Evolutionary conservation across 805 yeast genomes (phyloP).

Genomic region (Saccharomycopsis sp.): DNA sequence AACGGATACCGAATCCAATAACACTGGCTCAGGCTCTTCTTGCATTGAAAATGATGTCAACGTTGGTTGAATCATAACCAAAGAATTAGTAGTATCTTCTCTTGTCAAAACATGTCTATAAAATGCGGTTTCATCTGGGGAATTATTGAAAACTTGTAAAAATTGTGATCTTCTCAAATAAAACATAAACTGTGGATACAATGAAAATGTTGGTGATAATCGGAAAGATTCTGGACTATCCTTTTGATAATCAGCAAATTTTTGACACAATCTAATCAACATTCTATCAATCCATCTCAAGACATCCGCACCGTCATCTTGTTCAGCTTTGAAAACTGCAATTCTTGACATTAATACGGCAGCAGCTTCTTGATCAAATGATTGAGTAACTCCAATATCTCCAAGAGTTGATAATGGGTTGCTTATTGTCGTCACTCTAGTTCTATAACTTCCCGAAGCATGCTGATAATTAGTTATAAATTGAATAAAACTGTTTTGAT

Average conservation of each 20-base stretch:
- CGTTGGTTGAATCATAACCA: conserved; percentile 66
- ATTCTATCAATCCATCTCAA: conserved; percentile 43
- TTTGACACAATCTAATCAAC: conserved; percentile 39
- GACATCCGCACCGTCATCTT: conserved; percentile 34
- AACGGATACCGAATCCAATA: conserved; percentile 57
- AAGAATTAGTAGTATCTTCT: conserved; percentile 54
- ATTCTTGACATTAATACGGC: conserved; percentile 53
- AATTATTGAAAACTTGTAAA: conserved; percentile 57
- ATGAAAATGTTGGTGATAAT: conserved; percentile 41
- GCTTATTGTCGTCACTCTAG: conserved; percentile 55
- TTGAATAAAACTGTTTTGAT: conserved; percentile 39
- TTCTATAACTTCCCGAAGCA: conserved; percentile 46
- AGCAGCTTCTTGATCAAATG: conserved; percentile 67
- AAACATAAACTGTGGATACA: conserved; percentile 62
- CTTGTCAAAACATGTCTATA: conserved; percentile 54
- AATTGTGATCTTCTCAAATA: conserved; percentile 62
- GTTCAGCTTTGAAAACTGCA: conserved; percentile 37
- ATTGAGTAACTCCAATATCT: conserved; percentile 35
- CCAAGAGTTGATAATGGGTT: conserved; percentile 38
- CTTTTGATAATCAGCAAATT: conserved; percentile 41
- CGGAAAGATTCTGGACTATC: conserved; percentile 43
- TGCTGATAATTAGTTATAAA: conserved; percentile 58
- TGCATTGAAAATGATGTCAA: conserved; percentile 46
- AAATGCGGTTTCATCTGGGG: conserved; percentile 67
- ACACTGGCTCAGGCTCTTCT: conserved; percentile 54